A percentile compares a stretch with the other conserved stretches of the same genome.
Conservation (phyloP, 2,329 filamentous ascomycete species). For the Fusarium decemcellulare region DNA sequence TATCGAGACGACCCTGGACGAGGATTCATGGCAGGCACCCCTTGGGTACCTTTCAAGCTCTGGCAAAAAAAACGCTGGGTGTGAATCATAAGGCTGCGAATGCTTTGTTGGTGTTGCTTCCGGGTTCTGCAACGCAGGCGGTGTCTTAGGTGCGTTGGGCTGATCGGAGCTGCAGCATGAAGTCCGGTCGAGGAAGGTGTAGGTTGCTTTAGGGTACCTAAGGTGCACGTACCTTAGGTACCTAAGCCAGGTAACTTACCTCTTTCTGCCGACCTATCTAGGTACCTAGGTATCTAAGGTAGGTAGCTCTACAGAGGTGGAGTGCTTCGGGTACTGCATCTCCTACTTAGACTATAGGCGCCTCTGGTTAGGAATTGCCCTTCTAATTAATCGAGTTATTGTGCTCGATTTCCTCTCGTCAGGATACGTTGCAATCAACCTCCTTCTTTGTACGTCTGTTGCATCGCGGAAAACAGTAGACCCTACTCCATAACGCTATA, state of each 20-base stretch:
- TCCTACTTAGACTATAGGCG: too few species aligned
- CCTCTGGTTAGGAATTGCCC: too few species aligned
- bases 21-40: not conserved
- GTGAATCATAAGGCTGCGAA: not conserved
- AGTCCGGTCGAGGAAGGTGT: too few species aligned
- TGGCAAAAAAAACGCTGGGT: not conserved
- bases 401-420: too few species aligned
- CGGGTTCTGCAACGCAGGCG: slow-evolving; percentile 12
- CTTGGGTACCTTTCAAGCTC: slow-evolving; percentile 6
- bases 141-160: slow-evolving; percentile 25
- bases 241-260: not conserved
- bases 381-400: too few species aligned
- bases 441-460: too few species aligned
- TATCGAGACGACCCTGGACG: not conserved
- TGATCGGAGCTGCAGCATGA: slow-evolving; percentile 13
- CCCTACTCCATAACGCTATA: not conserved
- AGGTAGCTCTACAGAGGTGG: too few species aligned
- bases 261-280: not conserved
- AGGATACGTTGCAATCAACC: too few species aligned
- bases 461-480: too few species aligned
- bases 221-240: not conserved
- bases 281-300: not conserved
- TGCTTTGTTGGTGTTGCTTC: slow-evolving; percentile 8
- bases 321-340: too few species aligned
- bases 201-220: not conserved